Evolutionary conservation across 108 stramenopile genomes (phyloP), one percentile per base, ranked within the genome.

Genomic region (Cyclotella cryptica): DNA sequence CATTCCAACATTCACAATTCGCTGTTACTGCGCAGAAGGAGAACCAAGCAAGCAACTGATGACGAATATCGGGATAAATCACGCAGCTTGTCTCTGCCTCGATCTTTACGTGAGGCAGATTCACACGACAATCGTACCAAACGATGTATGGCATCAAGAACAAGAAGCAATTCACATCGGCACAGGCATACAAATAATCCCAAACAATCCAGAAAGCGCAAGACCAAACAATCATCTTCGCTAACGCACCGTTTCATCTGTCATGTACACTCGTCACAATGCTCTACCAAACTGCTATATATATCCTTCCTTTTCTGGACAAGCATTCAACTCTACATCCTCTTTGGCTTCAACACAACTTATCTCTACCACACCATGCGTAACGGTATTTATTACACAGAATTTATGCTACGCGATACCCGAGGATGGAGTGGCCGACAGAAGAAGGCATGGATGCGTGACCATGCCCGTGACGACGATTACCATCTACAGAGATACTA

Each of bases 241-340:
- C 47, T 49, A 49, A 49, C n/a, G 3, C 55, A 24, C 6, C 55
- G 24, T 22, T 22, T 55, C 24, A 19, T 24, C n/a, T 21, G 24
- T 24, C 21, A 55, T 8, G 3, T 55, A 2, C 11, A n/a, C 8
- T 26, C n/a, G 5, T 1, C 55, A 24, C 1, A 12, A 9, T 58
- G 27, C 24, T 84, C 79, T 26, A 71, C 74, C 11, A 64, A 64
- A 55, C 30, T 84, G 47, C 79, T 84, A 1, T 26, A 60, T 18
- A 8, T 58, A 10, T 61, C 79, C 4, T 66, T 76, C 58, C 5
- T 43, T 0, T 12, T 65, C 18, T 84, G 83, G 83, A 26, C 62
- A 14, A 17, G 46, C 12, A 69, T 55, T 15, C 83, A 75, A 75
- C 54, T 57, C n/a, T 69, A 80, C 27, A 54, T 53, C 18, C 52